Evolutionary conservation across 1,284 basidiomycete species (phyloP), one percentile per base, ranked within the genome.

Genomic region (Termitomyces sp.): DNA sequence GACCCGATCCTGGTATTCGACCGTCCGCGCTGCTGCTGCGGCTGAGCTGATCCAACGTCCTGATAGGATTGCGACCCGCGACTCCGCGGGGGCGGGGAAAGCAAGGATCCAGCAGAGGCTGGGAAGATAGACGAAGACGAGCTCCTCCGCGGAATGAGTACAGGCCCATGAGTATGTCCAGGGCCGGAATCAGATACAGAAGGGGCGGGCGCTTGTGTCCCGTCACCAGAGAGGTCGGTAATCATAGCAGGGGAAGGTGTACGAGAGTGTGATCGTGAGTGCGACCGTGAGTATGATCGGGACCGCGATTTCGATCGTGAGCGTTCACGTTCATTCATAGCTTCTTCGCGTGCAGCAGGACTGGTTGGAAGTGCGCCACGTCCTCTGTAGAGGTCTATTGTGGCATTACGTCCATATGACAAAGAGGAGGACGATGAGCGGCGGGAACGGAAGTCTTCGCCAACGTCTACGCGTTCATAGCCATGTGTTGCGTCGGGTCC

Each of bases 391-490:
- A 42, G 30, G n/a, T 56, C 60, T 17, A 39, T 41, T 19, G 53
- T 42, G 21, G 31, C 24, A 19, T 5, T 40, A 1, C 49, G 53
- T 13, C 40, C 43, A 9, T 38, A 30, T 2, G 40, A 49, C 17
- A 46, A 28, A 13, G 54, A 58, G 9, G 56, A 58, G 10, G 56
- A 58, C 4, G 58, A 57, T 15, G 49, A 51, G 15, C 60, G 53
- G 21, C 58, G 58, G 5, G 46, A 53, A 34, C 57, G 58, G 57
- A 72, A 74, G 55, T 75, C 73, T 51, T 74, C 73, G 7, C 75
- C 76, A 10, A 82, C 69, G 62, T 83, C 79, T 15, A 81, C 78
- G 1, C 80, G 81, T 30, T 73, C 79, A 64, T 85, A 84, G 67
- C 84, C 83, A 62, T 87, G 84, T 58, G 80, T 81, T 5, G 78